Percentiles rank a stretch among this genome's conserved stretches.
These are phyloP conservation scores for Emericellopsis cladophorae DNA, from an alignment of 2,329 filamentous ascomycete species.

Conservation along the genomic window DNA sequence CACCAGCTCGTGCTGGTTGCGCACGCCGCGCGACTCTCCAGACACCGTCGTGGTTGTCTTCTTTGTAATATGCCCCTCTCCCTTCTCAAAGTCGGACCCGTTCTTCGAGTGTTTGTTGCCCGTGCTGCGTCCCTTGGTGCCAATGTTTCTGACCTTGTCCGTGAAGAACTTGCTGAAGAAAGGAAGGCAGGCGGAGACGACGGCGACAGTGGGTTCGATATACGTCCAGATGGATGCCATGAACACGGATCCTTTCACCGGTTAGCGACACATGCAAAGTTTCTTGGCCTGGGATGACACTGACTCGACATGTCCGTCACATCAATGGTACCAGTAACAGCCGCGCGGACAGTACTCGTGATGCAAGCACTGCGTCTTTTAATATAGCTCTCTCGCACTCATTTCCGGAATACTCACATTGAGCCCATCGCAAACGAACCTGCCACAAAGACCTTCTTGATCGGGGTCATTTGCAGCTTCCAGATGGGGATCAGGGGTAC, in stretches of 20 bases:
- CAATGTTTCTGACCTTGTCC: not conserved
- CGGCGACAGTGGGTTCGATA: not conserved
- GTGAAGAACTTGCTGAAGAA: not conserved
- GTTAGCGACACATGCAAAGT: no score
- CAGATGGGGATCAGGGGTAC: not conserved
- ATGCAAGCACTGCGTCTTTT: no score
- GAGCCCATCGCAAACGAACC: not conserved
- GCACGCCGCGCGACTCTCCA: not conserved
- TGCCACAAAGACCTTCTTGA: constrained; percentile 1
- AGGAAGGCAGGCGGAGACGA: not conserved
- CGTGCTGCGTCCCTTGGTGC: not conserved
- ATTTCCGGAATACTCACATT: not conserved
- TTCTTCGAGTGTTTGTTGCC: not conserved
- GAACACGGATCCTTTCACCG: no score
- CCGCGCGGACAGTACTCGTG: no score
- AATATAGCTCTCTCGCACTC: no score
- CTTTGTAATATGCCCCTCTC: not conserved
- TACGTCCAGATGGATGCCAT: no score
- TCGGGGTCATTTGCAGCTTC: not conserved
- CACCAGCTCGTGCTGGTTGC: not conserved
- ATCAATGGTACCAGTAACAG: no score
- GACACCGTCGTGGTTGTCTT: not conserved
- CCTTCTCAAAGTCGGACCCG: not conserved
- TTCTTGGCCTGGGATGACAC: no score
- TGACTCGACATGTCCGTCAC: no score